These are phyloP conservation scores for Pseudomassariella vexata DNA, from an alignment of 2,329 filamentous ascomycete genomes.

Conservation along the genomic window DNA sequence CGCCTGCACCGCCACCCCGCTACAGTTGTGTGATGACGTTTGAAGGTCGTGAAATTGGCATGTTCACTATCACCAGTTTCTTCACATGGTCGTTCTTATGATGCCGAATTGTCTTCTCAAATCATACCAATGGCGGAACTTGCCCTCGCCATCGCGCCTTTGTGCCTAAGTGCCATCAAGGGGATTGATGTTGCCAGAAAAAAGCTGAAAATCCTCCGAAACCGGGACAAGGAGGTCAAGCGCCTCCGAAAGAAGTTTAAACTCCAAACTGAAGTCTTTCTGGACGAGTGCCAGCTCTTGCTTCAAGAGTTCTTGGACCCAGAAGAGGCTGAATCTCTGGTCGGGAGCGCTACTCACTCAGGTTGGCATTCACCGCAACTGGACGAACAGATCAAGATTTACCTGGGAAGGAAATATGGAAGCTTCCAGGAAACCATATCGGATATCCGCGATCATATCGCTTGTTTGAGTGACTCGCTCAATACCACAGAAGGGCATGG, in stretches of 20 bases:
- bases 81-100: too few species aligned
- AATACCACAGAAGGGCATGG: too few species aligned
- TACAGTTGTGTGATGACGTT: too few species aligned
- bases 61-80: too few species aligned
- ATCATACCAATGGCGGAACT: slow-evolving; percentile 10
- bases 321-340: slow-evolving; percentile 7
- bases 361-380: slow-evolving; percentile 6
- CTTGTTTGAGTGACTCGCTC: slow-evolving; percentile 1
- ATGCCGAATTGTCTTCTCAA: too few species aligned
- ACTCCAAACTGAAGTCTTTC: slow-evolving; percentile 8
- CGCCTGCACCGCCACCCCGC: too few species aligned
- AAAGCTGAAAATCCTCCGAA: slow-evolving; percentile 10
- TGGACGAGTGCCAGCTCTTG: slow-evolving; percentile 11
- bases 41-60: too few species aligned
- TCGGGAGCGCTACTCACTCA: slow-evolving; percentile 4
- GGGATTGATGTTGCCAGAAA: slow-evolving; percentile 7
- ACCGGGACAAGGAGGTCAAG: slow-evolving; percentile 8
- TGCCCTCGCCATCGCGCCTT: slow-evolving; percentile 11
- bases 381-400: slow-evolving; percentile 6
- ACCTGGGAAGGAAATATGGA: slow-evolving; percentile 8
- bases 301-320: slow-evolving; percentile 9
- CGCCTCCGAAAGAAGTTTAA: slow-evolving; percentile 11
- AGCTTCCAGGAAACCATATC: slow-evolving; percentile 5
- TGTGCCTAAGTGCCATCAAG: slow-evolving; percentile 9
- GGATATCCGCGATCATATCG: slow-evolving; percentile 6